These are phyloP conservation scores for Herpotrichia juniperi DNA, from an alignment of 2,329 filamentous ascomycete genomes.

Conservation along the genomic window DNA sequence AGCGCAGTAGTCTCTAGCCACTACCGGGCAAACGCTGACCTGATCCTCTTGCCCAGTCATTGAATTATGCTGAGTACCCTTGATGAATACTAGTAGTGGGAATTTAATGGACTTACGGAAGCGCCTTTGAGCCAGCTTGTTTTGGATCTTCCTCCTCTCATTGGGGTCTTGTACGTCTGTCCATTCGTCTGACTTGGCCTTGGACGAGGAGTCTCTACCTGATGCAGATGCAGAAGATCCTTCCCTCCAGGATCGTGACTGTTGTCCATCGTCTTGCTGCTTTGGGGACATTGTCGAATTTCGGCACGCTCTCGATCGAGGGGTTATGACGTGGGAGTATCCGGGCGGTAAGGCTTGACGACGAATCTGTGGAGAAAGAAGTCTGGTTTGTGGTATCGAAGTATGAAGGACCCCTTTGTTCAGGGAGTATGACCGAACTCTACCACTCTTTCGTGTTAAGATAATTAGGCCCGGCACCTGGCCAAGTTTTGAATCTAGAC, in stretches of 20 bases:
- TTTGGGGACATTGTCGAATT: constrained; percentile 27
- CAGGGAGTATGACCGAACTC: constrained; percentile 10
- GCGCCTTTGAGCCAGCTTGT: constrained; percentile 76
- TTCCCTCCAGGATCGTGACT: constrained; percentile 20
- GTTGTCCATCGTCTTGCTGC: constrained; percentile 21
- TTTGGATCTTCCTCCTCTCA: constrained; percentile 76
- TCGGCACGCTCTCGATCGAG: not conserved
- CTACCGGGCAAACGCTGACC: too few species aligned
- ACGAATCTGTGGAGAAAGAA: not conserved
- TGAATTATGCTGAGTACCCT: too few species aligned
- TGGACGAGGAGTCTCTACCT: constrained; percentile 21
- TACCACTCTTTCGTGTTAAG: constrained; percentile 23
- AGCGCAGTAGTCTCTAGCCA: too few species aligned
- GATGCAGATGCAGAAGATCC: constrained; percentile 15
- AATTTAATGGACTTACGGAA: constrained; percentile 75
- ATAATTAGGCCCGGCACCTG: constrained; percentile 23
- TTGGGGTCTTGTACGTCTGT: constrained; percentile 71
- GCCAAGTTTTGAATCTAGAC: constrained; percentile 25
- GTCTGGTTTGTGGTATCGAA: not conserved
- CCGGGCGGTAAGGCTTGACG: not conserved
- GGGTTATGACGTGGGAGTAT: not conserved
- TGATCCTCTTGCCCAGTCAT: too few species aligned
- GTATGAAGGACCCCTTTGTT: constrained; percentile 7
- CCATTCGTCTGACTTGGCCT: constrained; percentile 65
- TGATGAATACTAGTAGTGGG: not conserved